These are phyloP conservation scores for Fusarium poae DNA, from an alignment of 2,329 filamentous ascomycete species.

Conservation along the genomic window DNA sequence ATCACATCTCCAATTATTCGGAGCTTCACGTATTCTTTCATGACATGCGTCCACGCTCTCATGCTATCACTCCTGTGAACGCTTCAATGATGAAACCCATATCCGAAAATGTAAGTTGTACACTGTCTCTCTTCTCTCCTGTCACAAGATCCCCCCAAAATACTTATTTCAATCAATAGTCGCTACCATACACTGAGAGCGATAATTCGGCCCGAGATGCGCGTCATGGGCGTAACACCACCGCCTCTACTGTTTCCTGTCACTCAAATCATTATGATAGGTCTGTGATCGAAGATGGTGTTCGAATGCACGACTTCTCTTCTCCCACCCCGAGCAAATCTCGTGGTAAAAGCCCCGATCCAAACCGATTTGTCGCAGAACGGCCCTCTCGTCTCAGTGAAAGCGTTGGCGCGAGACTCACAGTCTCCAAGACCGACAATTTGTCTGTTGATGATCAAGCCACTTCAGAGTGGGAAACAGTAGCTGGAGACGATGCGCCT, in stretches of 20 bases:
- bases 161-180: slow-evolving; percentile 31
- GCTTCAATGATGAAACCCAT: slow-evolving; percentile 30
- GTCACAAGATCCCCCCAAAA: background rate
- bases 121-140: background rate
- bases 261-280: slow-evolving; percentile 29
- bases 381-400: slow-evolving; percentile 20
- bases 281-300: slow-evolving; percentile 17
- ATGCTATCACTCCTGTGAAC: background rate
- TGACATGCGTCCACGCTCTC: background rate
- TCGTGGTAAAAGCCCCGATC: slow-evolving; percentile 16
- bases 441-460: slow-evolving; percentile 37
- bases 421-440: slow-evolving; percentile 1
- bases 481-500: slow-evolving; percentile 47
- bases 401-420: background rate
- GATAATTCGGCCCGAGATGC: slow-evolving; percentile 42
- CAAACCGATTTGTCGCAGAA: slow-evolving; percentile 35
- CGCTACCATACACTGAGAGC: slow-evolving; percentile 35
- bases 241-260: slow-evolving; percentile 30
- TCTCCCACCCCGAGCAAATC: slow-evolving; percentile 15
- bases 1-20: background rate
- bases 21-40: background rate
- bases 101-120: slow-evolving; percentile 25
- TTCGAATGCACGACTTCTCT: slow-evolving; percentile 30
- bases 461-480: slow-evolving; percentile 52
- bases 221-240: slow-evolving; percentile 33